Base-by-base conservation (phyloP, 768 basidiomycete species). In the Pulveroboletus sp. region DNA sequence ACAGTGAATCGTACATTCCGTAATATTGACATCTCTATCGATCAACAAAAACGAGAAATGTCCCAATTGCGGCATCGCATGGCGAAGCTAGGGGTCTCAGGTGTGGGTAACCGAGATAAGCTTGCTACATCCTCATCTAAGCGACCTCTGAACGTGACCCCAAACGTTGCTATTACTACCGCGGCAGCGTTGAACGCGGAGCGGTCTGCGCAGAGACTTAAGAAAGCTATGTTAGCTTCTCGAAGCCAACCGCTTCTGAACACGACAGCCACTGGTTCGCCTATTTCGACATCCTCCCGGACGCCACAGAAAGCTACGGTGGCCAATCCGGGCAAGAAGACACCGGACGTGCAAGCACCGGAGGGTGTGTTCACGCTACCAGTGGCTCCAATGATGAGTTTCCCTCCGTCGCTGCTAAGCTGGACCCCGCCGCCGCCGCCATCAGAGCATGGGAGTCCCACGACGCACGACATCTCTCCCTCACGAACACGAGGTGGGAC, bases 141-240 rank as follows among this genome's bases (percentile, higher is more conserved):
- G 37, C 73, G 71, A 38, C 71, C 72, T 7, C 63, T 68, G 52
- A 76, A 69, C 36, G 70, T 83, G 2, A 83, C 81, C 1, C 82
- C 84, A 0, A 75, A 83, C 56, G 80, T 89, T 35, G 89, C 88
- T 0, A 73, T 76, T 8, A 83, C 82, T 5, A 89, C 89, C 0
- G 87, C 89, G 0, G 87, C 87, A 2, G 89, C 91, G 21, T 72
- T 93, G 41, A 87, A 89, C 51, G 84, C 88, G 0, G 91, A 93
- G 66, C 75, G 86, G 28, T 79, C 85, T 6, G 85, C 85, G 2
- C 77, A 80, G 43, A 77, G 73, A 51, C 73, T 93, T 48, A 92
- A 91, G 68, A 73, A 73, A 5, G 83, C 83, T 0, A 72, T 93
- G 8, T 67, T 90, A 21, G 62, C 71, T 6, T 75, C 74, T 1